Percentiles rank a stretch among this genome's conserved stretches.
These are phyloP conservation scores for Citrus sp. DNA, from an alignment of 345 rosid genomes.

Conservation along the genomic window DNA sequence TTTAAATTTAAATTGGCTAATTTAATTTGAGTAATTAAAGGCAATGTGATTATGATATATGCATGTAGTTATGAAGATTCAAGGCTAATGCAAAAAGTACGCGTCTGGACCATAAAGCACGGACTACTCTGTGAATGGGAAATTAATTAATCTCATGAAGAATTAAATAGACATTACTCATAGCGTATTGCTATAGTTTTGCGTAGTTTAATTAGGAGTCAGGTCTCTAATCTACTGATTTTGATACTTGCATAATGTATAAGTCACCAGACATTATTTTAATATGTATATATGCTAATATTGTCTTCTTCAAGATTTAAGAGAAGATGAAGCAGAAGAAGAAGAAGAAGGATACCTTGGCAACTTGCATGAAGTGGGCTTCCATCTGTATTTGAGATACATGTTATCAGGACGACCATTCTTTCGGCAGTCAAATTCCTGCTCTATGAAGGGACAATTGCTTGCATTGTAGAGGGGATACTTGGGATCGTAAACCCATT, in stretches of 20 bases:
- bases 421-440: slow-evolving; percentile 38
- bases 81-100: background rate
- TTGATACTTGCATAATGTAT: too few species aligned
- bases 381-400: slow-evolving; percentile 54
- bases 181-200: too few species aligned
- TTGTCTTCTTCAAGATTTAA: too few species aligned
- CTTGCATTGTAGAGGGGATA: slow-evolving; percentile 32
- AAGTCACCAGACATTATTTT: too few species aligned
- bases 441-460: slow-evolving; percentile 44
- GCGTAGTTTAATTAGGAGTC: too few species aligned
- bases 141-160: background rate
- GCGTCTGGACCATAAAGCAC: background rate
- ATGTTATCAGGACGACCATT: slow-evolving; percentile 42
- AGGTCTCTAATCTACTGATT: too few species aligned
- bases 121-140: background rate
- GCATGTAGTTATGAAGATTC: background rate
- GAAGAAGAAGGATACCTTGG: slow-evolving; percentile 29
- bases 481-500: slow-evolving; percentile 39
- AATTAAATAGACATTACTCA: too few species aligned
- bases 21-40: background rate
- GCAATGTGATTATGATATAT: background rate
- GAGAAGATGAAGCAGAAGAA: too few species aligned
- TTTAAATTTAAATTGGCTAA: background rate
- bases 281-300: background rate
- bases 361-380: slow-evolving; percentile 38